Evolutionary conservation across 2,329 filamentous ascomycete species (phyloP).

Genomic region (Neocucurbitaria cava): DNA sequence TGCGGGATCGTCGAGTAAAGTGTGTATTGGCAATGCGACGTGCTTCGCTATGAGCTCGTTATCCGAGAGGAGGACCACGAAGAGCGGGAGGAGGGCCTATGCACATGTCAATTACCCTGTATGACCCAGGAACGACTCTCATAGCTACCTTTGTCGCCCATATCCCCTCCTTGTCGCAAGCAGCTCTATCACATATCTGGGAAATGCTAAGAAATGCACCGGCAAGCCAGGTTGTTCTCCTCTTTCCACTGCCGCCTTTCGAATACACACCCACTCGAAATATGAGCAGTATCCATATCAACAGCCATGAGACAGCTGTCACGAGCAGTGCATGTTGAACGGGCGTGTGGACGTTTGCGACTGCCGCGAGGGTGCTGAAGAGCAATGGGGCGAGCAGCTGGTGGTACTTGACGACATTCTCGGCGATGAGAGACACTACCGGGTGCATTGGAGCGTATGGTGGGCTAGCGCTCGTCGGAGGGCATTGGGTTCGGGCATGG

Average conservation of each 20-base stretch:
- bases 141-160: constrained; percentile 54
- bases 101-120: constrained; percentile 5
- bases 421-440: constrained; percentile 35
- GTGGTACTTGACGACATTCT: constrained; percentile 42
- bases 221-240: constrained; percentile 48
- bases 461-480: constrained; percentile 41
- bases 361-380: constrained; percentile 44
- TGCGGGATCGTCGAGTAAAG: constrained; percentile 26
- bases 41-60: constrained; percentile 34
- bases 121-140: neutral
- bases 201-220: constrained; percentile 53
- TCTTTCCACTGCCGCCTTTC: constrained; percentile 29
- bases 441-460: constrained; percentile 47
- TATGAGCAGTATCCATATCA: constrained; percentile 47
- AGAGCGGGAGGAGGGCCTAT: constrained; percentile 46
- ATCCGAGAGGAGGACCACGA: constrained; percentile 40
- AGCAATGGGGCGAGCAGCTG: constrained; percentile 42
- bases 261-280: constrained; percentile 43
- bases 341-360: constrained; percentile 45
- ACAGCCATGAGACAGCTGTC: constrained; percentile 52
- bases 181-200: constrained; percentile 53
- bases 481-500: constrained; percentile 35
- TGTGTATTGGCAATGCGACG: constrained; percentile 30
- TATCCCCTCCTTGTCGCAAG: constrained; percentile 53
- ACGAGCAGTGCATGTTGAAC: constrained; percentile 52